Conservation (phyloP, 2,329 filamentous ascomycete genomes). For the Fusarium nelsonii region DNA sequence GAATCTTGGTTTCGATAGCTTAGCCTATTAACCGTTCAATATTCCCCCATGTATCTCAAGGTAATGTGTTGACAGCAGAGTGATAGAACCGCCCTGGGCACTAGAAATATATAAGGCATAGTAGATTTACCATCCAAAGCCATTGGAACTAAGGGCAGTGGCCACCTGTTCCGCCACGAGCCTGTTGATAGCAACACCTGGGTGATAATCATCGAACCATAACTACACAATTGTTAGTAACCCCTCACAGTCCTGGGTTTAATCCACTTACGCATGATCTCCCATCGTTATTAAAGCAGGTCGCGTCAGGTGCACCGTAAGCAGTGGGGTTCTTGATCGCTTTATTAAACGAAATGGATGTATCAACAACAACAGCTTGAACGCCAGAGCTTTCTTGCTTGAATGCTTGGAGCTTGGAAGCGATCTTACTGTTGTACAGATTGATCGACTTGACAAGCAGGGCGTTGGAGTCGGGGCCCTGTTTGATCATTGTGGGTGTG, state of each 20-base stretch:
- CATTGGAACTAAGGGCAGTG: constrained; percentile 1
- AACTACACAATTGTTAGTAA: constrained; percentile 43
- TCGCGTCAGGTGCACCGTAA: constrained; percentile 59
- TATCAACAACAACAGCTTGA: constrained; percentile 56
- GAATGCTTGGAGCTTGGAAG: constrained; percentile 50
- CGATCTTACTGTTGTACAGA: constrained; percentile 55
- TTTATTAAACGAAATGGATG: constrained; percentile 55
- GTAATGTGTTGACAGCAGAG: too few species aligned
- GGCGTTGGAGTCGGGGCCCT: constrained; percentile 43
- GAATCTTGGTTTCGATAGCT: too few species aligned
- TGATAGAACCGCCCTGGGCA: too few species aligned
- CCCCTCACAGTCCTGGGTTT: rapidly evolving
- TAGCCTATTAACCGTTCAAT: too few species aligned
- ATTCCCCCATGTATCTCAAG: too few species aligned
- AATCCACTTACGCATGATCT: constrained; percentile 53
- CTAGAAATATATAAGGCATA: background rate
- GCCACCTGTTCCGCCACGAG: constrained; percentile 56
- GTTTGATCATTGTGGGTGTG: constrained; percentile 52
- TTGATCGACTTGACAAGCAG: constrained; percentile 53
- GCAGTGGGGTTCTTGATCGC: constrained; percentile 57
- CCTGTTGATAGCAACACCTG: constrained; percentile 56
- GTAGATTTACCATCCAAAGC: constrained; percentile 14
- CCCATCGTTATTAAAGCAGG: constrained; percentile 58
- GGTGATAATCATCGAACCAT: constrained; percentile 61
- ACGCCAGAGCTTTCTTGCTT: constrained; percentile 51